Evolutionary conservation across 202 grass and related monocot species (phyloP), one percentile per base, ranked within the genome.

Genomic region (Zoysia matrella): DNA sequence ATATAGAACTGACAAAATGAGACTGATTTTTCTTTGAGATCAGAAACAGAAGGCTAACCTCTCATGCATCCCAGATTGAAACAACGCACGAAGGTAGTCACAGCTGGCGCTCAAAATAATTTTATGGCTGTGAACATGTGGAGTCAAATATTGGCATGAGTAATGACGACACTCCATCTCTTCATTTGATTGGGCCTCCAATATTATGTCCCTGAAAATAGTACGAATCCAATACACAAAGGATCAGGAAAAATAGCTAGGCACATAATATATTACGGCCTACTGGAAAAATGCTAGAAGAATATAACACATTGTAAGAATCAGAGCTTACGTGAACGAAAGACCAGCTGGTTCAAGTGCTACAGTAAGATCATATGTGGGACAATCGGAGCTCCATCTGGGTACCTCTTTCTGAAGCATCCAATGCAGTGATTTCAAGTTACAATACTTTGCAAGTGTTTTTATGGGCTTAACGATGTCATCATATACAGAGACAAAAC

Each of bases 41-140:
- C 8, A 51, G 55, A 66, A 79, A 44, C 3, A 73, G 64, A 88
- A 67, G 71, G 10, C 52, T 84, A 62, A 97, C 94, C 95, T 97
- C 62, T 97, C 95, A 13, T 98, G 86, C 95, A 95, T 98, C 61
- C 95, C 92, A n/a, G 95, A 94, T 2, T 55, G 82, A 84, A 98
- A 98, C 8, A 98, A 84, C 50, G 92, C 92, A 18, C 84, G 84
- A 46, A 98, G 60, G 58, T 98, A 98, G 82, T 93, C 92, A 6
- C 90, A 93, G 75, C 65, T 84, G 16, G 80, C 80, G 66, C 50
- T 88, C 75, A 98, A 64, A 72, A 98, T 58, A 52, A 91, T 87
- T 74, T 91, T 98, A 75, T 98, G 92, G 39, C 82, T 50, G 56
- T 98, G 95, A 54, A 85, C 49, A 52, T 98, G 95, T 7, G 80